phyloP scores from a whole-genome alignment of 1,284 basidiomycete species.

The Fomitiporia mediterranea region DNA sequence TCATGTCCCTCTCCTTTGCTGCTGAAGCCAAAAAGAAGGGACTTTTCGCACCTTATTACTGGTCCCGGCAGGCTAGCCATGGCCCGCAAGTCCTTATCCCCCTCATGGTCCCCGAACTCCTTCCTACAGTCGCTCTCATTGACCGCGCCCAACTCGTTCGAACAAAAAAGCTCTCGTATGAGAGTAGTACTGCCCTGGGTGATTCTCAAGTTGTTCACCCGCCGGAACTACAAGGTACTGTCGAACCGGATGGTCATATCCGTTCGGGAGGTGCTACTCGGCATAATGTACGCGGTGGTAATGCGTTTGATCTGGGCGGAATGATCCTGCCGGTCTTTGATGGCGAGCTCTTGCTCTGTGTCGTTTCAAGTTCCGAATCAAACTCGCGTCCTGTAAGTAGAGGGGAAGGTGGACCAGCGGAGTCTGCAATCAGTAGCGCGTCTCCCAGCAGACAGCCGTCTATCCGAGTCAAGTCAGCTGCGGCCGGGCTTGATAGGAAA shows the following conservation, averaged over 20 bases:
- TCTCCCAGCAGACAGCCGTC: constrained; percentile 55
- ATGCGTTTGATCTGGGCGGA: constrained; percentile 47
- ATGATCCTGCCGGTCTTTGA: constrained; percentile 69
- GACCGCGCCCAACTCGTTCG: constrained; percentile 60
- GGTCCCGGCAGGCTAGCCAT: constrained; percentile 44
- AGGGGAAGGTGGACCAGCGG: constrained; percentile 54
- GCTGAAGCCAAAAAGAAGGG: constrained; percentile 68
- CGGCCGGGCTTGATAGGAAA: constrained; percentile 65
- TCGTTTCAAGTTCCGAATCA: constrained; percentile 44
- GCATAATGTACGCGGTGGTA: constrained; percentile 20
- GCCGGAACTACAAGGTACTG: constrained; percentile 32
- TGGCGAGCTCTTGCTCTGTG: constrained; percentile 66
- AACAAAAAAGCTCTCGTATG: constrained; percentile 26
- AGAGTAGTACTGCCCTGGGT: constrained; percentile 6
- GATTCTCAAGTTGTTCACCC: constrained; percentile 51
- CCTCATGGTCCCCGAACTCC: constrained; percentile 66
- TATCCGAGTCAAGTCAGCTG: constrained; percentile 68
- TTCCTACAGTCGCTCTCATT: constrained; percentile 61
- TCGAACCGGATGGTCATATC: constrained; percentile 18
- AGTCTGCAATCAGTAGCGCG: constrained; percentile 20
- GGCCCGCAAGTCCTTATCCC: constrained; percentile 52
- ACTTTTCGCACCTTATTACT: constrained; percentile 70
- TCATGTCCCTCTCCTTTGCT: constrained; percentile 70
- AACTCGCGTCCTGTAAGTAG: constrained; percentile 52
- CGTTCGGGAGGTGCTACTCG: constrained; percentile 14